Percentiles rank a stretch among this genome's conserved stretches.
phyloP scores from a whole-genome alignment of 2,329 filamentous ascomycete genomes.

The Ceratocystis cubensis region DNA sequence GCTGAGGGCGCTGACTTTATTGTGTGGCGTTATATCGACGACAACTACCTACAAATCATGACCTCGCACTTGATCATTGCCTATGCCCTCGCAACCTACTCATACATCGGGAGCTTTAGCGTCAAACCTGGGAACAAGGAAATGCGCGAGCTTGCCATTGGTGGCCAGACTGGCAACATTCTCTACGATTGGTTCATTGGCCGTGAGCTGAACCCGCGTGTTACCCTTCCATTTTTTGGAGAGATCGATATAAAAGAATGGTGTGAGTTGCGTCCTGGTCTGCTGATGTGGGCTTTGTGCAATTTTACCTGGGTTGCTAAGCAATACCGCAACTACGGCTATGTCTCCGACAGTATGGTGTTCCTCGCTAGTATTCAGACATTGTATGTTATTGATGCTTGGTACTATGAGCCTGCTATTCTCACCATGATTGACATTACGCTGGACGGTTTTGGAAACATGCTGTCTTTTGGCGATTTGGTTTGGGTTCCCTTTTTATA shows the following conservation, averaged over 20 bases:
- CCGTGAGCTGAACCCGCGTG: constrained; percentile 81
- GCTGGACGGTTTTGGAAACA: constrained; percentile 86
- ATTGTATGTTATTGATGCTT: constrained; percentile 71
- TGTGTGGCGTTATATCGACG: constrained; percentile 84
- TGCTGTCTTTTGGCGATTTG: constrained; percentile 85
- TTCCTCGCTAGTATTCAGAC: constrained; percentile 66
- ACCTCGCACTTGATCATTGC: constrained; percentile 72
- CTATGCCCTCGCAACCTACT: constrained; percentile 58
- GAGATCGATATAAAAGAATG: constrained; percentile 84
- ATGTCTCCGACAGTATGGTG: constrained; percentile 72
- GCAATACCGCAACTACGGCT: constrained; percentile 76
- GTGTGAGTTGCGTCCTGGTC: constrained; percentile 80
- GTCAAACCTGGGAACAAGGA: constrained; percentile 63
- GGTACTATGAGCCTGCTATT: constrained; percentile 78
- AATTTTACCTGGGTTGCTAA: constrained; percentile 75
- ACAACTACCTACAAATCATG: constrained; percentile 78
- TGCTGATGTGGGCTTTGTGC: constrained; percentile 78
- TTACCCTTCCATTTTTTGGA: constrained; percentile 65
- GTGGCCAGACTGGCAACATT: constrained; percentile 70
- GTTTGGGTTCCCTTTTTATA: constrained; percentile 91
- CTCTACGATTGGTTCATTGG: constrained; percentile 97
- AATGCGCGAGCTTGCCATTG: constrained; percentile 65
- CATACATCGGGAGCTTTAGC: constrained; percentile 71
- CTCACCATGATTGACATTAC: constrained; percentile 92
- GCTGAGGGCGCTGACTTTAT: constrained; percentile 68